phyloP scores from a whole-genome alignment of 2,329 filamentous ascomycete genomes.

The Simplicillium aogashimaense region DNA sequence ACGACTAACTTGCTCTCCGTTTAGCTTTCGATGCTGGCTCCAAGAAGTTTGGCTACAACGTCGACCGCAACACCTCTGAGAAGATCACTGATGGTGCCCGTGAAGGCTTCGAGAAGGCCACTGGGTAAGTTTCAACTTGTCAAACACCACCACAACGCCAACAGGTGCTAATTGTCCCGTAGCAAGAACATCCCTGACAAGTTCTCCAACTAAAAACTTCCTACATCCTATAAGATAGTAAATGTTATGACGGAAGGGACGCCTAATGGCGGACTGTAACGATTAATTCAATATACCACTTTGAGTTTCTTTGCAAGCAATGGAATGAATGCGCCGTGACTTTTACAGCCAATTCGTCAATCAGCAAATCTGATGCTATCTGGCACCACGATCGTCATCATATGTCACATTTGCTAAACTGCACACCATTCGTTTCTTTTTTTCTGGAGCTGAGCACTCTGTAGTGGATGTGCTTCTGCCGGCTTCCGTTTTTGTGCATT shows the following conservation, averaged over 20 bases:
- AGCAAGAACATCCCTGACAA: constrained; percentile 20
- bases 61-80: constrained; percentile 22
- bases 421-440: too few relatives aligned
- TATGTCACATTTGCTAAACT: too few relatives aligned
- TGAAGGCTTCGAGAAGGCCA: constrained; percentile 21
- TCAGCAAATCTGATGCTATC: too few relatives aligned
- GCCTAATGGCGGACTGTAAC: too few relatives aligned
- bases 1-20: neutral
- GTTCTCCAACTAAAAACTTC: constrained; percentile 21
- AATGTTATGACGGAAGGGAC: too few relatives aligned
- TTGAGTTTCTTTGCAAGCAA: neutral
- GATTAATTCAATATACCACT: constrained; percentile 4
- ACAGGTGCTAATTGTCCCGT: neutral
- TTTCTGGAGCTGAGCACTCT: too few relatives aligned
- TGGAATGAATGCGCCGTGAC: too few relatives aligned
- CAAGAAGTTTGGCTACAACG: constrained; percentile 24
- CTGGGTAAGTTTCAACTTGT: constrained; percentile 20
- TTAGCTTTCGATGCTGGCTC: constrained; percentile 18
- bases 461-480: too few relatives aligned
- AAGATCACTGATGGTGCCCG: constrained; percentile 28
- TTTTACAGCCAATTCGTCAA: too few relatives aligned
- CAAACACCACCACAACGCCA: neutral
- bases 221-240: neutral
- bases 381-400: too few relatives aligned
- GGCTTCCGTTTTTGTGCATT: too few relatives aligned